Evolutionary conservation across 148 eudicot genomes (phyloP).

Genomic region (Rhododendron williamsianum): DNA sequence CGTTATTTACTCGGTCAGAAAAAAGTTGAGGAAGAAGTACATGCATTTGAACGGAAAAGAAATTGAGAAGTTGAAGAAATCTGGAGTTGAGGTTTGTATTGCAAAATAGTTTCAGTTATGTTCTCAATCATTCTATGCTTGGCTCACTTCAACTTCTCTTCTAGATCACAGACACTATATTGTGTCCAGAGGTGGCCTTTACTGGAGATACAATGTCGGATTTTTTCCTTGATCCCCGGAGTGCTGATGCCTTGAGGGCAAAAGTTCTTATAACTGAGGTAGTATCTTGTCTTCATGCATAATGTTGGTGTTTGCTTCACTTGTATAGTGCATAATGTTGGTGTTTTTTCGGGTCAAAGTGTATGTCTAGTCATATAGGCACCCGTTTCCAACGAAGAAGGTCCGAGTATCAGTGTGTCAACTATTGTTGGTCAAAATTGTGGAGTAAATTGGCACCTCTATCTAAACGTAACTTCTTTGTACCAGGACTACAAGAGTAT

Average conservation of each 20-base stretch:
- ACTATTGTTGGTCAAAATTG: background rate
- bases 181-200: slow-evolving; percentile 92
- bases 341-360: background rate
- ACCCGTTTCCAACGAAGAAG: background rate
- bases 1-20: slow-evolving; percentile 78
- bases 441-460: background rate
- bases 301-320: background rate
- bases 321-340: slow-evolving; percentile 1
- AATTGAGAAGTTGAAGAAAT: slow-evolving; percentile 86
- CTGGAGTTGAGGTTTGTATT: slow-evolving; percentile 72
- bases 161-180: slow-evolving; percentile 82
- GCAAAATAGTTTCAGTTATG: background rate
- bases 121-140: slow-evolving; percentile 8
- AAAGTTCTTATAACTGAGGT: slow-evolving; percentile 94
- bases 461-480: background rate
- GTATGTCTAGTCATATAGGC: background rate
- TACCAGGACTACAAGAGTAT: background rate
- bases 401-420: background rate
- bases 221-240: slow-evolving; percentile 77
- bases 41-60: slow-evolving; percentile 79
- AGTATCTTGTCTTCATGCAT: slow-evolving; percentile 3
- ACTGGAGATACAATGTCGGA: slow-evolving; percentile 93
- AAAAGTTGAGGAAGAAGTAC: slow-evolving; percentile 84
- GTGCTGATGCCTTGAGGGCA: slow-evolving; percentile 90
- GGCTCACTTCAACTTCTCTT: slow-evolving; percentile 18